Conservation (phyloP, 2,329 filamentous ascomycete genomes). For the Aspergillus puulaauensis region DNA sequence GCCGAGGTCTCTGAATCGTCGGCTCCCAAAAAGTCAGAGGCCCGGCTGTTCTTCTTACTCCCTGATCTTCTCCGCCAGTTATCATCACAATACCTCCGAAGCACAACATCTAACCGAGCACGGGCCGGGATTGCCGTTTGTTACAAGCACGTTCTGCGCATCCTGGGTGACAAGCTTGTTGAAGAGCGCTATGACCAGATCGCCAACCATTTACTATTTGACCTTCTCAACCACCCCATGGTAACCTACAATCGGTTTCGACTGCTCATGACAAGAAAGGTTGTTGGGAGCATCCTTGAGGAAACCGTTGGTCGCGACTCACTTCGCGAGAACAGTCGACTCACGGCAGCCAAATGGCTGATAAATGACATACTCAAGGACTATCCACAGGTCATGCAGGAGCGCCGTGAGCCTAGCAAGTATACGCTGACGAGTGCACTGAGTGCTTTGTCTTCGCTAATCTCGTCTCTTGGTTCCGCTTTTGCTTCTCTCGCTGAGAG, state of each 20-base stretch:
- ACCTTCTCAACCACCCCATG: conserved; percentile 73
- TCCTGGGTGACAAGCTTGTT: conserved; percentile 77
- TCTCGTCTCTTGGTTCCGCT: conserved; percentile 78
- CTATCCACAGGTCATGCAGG: conserved; percentile 85
- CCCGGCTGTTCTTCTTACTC: conserved; percentile 70
- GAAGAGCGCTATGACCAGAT: conserved; percentile 81
- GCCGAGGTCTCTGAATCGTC: conserved; percentile 73
- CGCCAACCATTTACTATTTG: conserved; percentile 74
- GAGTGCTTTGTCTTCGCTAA: conserved; percentile 74
- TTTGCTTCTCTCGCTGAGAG: conserved; percentile 74
- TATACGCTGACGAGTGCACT: conserved; percentile 77
- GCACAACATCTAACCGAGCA: conserved; percentile 74
- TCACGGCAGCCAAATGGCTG: conserved; percentile 75
- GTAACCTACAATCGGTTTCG: conserved; percentile 85
- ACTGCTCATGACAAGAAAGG: conserved; percentile 78
- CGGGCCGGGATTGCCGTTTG: conserved; percentile 83
- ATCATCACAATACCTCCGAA: conserved; percentile 75
- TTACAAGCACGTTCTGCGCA: conserved; percentile 77
- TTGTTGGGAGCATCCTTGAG: conserved; percentile 79
- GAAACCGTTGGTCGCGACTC: conserved; percentile 78
- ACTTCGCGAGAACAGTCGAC: conserved; percentile 84
- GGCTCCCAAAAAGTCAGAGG: conserved; percentile 69
- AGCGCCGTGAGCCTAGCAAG: conserved; percentile 85
- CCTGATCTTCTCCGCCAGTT: conserved; percentile 76
- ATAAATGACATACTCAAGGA: conserved; percentile 91